Percentiles rank a stretch among this genome's conserved stretches.
Evolutionary conservation across 495 filamentous ascomycete genomes (phyloP).

Genomic region (Penicillium pancosmium): DNA sequence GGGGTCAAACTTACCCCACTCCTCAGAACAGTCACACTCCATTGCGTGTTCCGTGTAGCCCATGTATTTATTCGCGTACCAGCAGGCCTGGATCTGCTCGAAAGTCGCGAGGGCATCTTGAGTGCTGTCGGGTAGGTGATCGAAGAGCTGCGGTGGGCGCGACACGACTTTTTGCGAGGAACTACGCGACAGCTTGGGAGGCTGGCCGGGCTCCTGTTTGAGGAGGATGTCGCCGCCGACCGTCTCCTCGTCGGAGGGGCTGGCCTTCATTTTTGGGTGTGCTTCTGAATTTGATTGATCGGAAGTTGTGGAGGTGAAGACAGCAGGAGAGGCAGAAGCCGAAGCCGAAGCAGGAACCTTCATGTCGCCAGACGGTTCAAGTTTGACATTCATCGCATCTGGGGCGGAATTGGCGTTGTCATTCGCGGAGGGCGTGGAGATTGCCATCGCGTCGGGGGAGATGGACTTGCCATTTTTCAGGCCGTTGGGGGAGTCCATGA

Average conservation of each 20-base stretch:
- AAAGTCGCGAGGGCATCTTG: constrained; percentile 76
- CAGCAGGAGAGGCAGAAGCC: background rate
- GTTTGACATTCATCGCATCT: constrained; percentile 2
- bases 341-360: background rate
- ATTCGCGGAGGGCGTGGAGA: constrained; percentile 1
- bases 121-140: constrained; percentile 72
- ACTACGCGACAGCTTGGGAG: constrained; percentile 74
- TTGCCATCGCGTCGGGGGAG: background rate
- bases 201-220: constrained; percentile 68
- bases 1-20: constrained; percentile 79
- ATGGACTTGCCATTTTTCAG: constrained; percentile 18
- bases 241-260: constrained; percentile 32
- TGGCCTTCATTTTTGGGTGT: background rate
- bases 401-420: constrained; percentile 1
- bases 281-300: background rate
- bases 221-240: constrained; percentile 61
- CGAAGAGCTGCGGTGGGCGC: constrained; percentile 65
- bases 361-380: background rate
- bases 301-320: background rate
- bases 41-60: constrained; percentile 89
- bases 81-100: constrained; percentile 76
- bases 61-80: constrained; percentile 86
- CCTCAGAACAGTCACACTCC: constrained; percentile 93
- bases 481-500: constrained; percentile 20
- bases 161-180: constrained; percentile 68